Evolutionary conservation across 2,329 filamentous ascomycete species (phyloP), one percentile per base, ranked within the genome.

Genomic region (Calonectria hawksworthii): DNA sequence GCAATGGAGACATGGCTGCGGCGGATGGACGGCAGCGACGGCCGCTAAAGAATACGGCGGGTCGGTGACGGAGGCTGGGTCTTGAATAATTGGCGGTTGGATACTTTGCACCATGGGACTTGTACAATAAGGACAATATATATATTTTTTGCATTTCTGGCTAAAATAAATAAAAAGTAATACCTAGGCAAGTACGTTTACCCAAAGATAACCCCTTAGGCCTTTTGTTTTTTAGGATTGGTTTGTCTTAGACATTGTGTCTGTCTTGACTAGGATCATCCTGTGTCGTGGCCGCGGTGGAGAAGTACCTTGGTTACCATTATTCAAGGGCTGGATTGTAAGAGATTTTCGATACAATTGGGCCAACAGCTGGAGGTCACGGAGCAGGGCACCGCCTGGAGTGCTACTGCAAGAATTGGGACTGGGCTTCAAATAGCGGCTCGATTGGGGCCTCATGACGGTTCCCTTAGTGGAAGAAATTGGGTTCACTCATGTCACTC

Each of bases 1-100:
- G 63, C 34, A 68, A 54, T 68, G 65, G 65, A 50, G 47, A 38
- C 64, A 41, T 67, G 47, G 64, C 65, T 59, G 65, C 65, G 59
- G 65, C 50, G 65, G 65, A 28, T 36, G 65, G 51, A 32, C 68
- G 68, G 68, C 68, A 38, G 21, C 23, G 38, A 51, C 67, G 52
- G 68, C 56, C 68, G 50, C 56, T 70, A 70, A 51, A 30, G 18
- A 21, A 52, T 23, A 41, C 41, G 26, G 56, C 61, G 68, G 56
- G 68, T 26, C 61, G 41, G 38, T 23, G 61, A 18, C 50, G 36
- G 23, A 63, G 56, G 36, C 56, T 63, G 56, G 56, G 14, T 16
- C 26, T 28, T 32, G 30, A 32, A 32, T 32, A 8, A 32, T 4
- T 32, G 30, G 4, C 30, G 30, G 8, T 32, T 32, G 30, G 8